Percentiles rank a stretch among this genome's conserved stretches.
Conservation (phyloP, 768 basidiomycete genomes). For the Mycena sanguinolenta region DNA sequence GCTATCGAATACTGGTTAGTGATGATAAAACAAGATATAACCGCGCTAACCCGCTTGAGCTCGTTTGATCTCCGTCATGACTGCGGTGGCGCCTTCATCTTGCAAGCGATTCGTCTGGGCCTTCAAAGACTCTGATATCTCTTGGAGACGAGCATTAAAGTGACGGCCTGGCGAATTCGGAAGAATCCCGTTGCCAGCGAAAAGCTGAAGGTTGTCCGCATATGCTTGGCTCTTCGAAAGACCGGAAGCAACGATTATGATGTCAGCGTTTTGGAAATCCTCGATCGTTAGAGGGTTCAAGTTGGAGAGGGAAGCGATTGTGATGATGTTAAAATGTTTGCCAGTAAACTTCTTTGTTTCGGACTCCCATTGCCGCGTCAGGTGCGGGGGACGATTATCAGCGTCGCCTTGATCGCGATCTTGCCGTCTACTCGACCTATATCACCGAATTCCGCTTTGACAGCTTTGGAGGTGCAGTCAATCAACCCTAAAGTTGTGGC, state of each 20-base stretch:
- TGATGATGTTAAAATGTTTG: conserved; percentile 70
- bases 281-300: conserved; percentile 82
- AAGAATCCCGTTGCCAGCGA: conserved; percentile 76
- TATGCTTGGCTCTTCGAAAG: conserved; percentile 87
- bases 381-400: conserved; percentile 92
- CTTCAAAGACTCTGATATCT: conserved; percentile 67
- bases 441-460: conserved; percentile 70
- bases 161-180: conserved; percentile 88
- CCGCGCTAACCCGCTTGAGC: conserved; percentile 67
- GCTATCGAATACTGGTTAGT: conserved; percentile 35
- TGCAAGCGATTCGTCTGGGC: conserved; percentile 78
- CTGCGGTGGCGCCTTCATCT: conserved; percentile 72
- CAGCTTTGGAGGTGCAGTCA: conserved; percentile 72
- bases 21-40: conserved; percentile 5
- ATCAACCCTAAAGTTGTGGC: conserved; percentile 94
- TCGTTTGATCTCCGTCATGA: conserved; percentile 74
- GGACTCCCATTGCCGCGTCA: conserved; percentile 90
- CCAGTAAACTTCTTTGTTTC: conserved; percentile 88
- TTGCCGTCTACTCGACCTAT: conserved; percentile 68
- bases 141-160: conserved; percentile 87
- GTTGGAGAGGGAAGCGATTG: conserved; percentile 76
- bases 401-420: conserved; percentile 83
- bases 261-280: conserved; percentile 84
- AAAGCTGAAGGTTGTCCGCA: conserved; percentile 78
- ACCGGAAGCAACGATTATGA: conserved; percentile 88